These are phyloP conservation scores for Carnegiea gigantea DNA, from an alignment of 179 eudicot genomes.

Conservation along the genomic window DNA sequence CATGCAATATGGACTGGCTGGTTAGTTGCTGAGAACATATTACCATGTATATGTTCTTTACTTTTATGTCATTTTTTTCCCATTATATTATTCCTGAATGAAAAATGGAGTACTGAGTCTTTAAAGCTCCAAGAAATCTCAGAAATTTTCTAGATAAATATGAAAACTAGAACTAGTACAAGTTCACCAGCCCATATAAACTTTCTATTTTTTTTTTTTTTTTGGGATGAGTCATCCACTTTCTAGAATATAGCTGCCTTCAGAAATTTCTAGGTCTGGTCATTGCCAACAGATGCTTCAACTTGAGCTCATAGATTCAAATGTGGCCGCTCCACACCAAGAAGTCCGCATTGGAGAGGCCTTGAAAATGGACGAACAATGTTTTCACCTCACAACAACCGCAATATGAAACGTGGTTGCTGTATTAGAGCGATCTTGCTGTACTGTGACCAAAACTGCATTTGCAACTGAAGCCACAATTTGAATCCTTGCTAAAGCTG, in stretches of 20 bases:
- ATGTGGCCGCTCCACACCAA: no score
- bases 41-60: not conserved
- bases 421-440: no score
- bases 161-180: not conserved
- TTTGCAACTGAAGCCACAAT: no score
- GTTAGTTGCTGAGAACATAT: not conserved
- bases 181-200: not conserved
- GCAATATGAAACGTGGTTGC: no score
- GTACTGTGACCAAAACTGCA: no score
- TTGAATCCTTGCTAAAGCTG: not conserved
- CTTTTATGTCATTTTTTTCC: not conserved
- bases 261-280: not conserved
- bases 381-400: no score
- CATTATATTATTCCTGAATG: not conserved
- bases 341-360: no score
- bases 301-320: not conserved
- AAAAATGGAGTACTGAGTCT: not conserved
- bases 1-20: not conserved
- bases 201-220: no score
- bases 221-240: not conserved
- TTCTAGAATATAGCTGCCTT: not conserved
- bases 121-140: not conserved
- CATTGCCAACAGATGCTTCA: not conserved
- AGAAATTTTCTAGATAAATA: not conserved
- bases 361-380: no score